Base-by-base conservation (phyloP, 805 yeast genomes). In the Yarrowia bubula region DNA sequence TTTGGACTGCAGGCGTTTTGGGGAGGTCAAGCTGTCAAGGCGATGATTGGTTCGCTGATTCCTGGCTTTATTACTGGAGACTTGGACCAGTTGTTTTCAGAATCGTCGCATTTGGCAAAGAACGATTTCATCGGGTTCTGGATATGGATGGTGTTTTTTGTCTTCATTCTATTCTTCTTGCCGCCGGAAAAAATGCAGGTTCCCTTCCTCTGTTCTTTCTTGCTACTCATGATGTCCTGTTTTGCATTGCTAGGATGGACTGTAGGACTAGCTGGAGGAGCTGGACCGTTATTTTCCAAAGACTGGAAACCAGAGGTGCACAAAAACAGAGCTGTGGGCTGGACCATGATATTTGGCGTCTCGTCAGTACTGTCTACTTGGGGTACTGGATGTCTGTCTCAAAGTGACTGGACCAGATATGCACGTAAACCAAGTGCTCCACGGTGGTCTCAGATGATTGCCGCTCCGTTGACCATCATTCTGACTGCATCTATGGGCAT, bases 401-500 rank as follows among this genome's bases (percentile, higher is more conserved):
- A 79, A 66, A 72, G 79, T 39, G 82, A 80, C 67, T 80, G 74
- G 70, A 74, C 80, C 8, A 71, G 85, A 66, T 79, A 78, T 60
- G 75, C 82, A 8, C 71, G 72, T 57, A 75, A 73, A 65, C 73
- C 77, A 14, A 78, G 77, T 67, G 74, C 75, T 61, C 75, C 76
- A 60, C 69, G 80, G 41, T 77, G 75, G 70, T 81, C 81, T 17
- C 78, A 75, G 53, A 69, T 75, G 13, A 58, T 76, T 15, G 72
- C 82, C 0, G 72, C 78, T 51, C 66, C 79, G 42, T 44, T 80
- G 3, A 71, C 76, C 17, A 83, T 83, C 8, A 75, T 77, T 8
- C 70, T 80, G 35, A 78, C 81, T 31, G 84, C 85, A 15, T 69
- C 81, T 31, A 76, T 81, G 70, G 84, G 84, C 10, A 69, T 81